These are phyloP conservation scores for Russula sp. DNA, from an alignment of 768 basidiomycete genomes.

Conservation along the genomic window DNA sequence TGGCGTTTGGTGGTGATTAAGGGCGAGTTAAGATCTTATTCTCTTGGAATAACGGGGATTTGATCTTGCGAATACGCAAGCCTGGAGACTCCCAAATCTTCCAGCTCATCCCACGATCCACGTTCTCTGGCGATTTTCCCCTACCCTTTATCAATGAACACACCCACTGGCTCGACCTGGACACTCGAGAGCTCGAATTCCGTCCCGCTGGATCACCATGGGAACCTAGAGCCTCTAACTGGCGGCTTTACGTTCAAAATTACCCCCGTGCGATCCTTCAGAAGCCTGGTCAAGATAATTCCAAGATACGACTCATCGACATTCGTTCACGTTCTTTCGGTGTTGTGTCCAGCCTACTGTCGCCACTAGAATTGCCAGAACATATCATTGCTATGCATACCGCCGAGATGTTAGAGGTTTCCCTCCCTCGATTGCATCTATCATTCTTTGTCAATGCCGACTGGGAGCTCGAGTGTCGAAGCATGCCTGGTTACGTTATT, in stretches of 20 bases:
- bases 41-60: background rate
- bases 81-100: background rate
- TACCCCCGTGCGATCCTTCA: background rate
- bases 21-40: background rate
- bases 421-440: conserved; percentile 36
- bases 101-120: conserved; percentile 30
- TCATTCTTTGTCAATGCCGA: conserved; percentile 33
- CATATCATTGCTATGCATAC: background rate
- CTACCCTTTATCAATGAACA: conserved; percentile 26
- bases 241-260: conserved; percentile 19
- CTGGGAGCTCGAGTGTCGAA: conserved; percentile 32
- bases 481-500: conserved; percentile 37
- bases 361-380: background rate
- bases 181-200: conserved; percentile 26
- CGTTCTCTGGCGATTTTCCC: conserved; percentile 29
- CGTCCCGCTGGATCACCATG: conserved; percentile 29
- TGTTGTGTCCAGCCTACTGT: background rate
- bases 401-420: conserved; percentile 15
- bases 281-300: background rate
- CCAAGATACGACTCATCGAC: background rate
- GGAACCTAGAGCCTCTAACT: conserved; percentile 26
- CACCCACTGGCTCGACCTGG: conserved; percentile 32
- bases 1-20: background rate
- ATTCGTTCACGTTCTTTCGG: conserved; percentile 4
- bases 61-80: background rate